These are phyloP conservation scores for Coccomyxa sp. DNA, from an alignment of 139 green algal genomes.

Conservation along the genomic window DNA sequence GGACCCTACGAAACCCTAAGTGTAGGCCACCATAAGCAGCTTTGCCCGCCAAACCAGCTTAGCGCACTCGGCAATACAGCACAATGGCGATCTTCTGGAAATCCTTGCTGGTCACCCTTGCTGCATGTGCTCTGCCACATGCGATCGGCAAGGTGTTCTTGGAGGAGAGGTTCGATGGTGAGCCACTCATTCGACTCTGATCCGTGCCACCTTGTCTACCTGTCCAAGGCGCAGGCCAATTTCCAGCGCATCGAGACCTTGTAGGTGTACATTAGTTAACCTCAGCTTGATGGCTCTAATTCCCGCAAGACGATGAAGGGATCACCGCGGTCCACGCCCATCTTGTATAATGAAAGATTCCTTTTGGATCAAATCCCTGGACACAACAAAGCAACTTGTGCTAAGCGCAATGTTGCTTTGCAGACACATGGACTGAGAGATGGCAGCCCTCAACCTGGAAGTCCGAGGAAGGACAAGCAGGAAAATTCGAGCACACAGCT, in stretches of 20 bases:
- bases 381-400: not conserved
- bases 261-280: not conserved
- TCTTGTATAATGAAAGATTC: not conserved
- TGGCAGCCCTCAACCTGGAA: not conserved
- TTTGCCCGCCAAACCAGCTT: too few relatives aligned
- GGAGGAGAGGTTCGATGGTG: not conserved
- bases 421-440: not conserved
- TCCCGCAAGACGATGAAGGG: not conserved
- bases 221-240: not conserved
- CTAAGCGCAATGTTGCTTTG: not conserved
- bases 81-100: too few relatives aligned
- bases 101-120: too few relatives aligned
- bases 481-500: not conserved
- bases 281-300: not conserved
- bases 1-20: too few relatives aligned
- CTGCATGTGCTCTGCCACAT: too few relatives aligned
- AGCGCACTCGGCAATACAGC: too few relatives aligned
- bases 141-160: not conserved
- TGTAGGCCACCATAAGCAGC: too few relatives aligned
- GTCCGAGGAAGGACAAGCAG: not conserved
- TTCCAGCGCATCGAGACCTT: not conserved
- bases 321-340: not conserved
- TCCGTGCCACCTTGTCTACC: not conserved
- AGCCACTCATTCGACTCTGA: too few relatives aligned
- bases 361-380: not conserved